A percentile compares a stretch with the other conserved stretches of the same genome.
Conservation (phyloP, 352 stramenopile genomes). For the Pilasporangium apinafurcum region DNA sequence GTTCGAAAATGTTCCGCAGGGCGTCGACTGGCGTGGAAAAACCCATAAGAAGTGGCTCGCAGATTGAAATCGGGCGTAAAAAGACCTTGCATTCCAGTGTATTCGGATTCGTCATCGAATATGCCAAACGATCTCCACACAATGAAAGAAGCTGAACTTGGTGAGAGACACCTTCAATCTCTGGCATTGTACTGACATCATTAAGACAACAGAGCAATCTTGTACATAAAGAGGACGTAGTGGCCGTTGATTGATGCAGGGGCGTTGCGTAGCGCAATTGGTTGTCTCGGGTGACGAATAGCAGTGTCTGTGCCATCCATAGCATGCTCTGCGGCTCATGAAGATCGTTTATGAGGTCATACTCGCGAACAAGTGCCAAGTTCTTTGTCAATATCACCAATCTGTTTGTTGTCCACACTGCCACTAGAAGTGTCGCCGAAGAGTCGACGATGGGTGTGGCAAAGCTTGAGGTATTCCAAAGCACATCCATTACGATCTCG, state of each 20-base stretch:
- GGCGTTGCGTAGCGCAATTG: constrained; percentile 57
- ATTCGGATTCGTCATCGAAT: constrained; percentile 24
- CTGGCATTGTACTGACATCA: neutral
- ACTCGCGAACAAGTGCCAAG: constrained; percentile 26
- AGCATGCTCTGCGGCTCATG: constrained; percentile 39
- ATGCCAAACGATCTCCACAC: constrained; percentile 52
- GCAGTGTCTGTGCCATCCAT: constrained; percentile 63
- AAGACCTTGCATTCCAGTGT: constrained; percentile 30
- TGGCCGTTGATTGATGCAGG: constrained; percentile 5
- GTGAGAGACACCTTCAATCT: constrained; percentile 8
- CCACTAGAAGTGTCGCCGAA: constrained; percentile 14
- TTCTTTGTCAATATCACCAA: constrained; percentile 45
- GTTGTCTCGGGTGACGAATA: constrained; percentile 38
- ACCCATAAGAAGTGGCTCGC: constrained; percentile 44
- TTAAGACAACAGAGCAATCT: constrained; percentile 27
- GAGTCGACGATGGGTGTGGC: neutral
- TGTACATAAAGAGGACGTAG: neutral
- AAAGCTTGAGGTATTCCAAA: constrained; percentile 31
- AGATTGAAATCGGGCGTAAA: constrained; percentile 37
- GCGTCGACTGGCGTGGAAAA: constrained; percentile 21
- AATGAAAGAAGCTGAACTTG: constrained; percentile 32
- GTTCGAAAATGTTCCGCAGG: constrained; percentile 53
- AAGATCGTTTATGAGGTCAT: constrained; percentile 27
- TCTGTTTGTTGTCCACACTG: constrained; percentile 47
- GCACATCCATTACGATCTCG: constrained; percentile 43